phyloP scores from a whole-genome alignment of 139 green algal genomes.

The Auxenochlorella pyrenoidosa region DNA sequence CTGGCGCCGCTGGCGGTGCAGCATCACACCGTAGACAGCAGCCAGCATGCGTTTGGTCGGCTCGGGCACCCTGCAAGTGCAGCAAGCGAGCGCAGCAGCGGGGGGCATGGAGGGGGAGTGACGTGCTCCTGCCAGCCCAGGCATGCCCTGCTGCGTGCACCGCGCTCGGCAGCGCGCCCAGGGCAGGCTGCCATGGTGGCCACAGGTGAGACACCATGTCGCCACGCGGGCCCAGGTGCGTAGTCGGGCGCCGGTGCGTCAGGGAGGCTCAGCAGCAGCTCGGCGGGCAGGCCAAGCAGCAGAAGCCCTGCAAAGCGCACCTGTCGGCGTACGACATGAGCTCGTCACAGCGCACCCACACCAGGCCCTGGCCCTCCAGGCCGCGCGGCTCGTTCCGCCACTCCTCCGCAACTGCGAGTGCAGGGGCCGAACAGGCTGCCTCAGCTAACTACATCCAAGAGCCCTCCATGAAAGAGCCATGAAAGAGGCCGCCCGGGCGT shows the following conservation, averaged over 20 bases:
- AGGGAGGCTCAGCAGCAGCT: no score
- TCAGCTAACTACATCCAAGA: no score
- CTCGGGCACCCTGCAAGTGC: slow-evolving; percentile 5
- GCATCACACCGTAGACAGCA: slow-evolving; percentile 23
- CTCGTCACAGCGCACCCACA: slow-evolving; percentile 15
- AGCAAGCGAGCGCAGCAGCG: background rate
- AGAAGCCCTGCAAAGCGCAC: background rate
- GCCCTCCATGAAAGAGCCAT: no score
- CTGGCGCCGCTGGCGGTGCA: slow-evolving; percentile 29
- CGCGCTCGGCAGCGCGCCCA: background rate
- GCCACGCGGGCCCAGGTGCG: no score
- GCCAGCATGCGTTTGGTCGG: slow-evolving; percentile 31
- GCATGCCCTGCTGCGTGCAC: no score
- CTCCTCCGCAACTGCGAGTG: slow-evolving; percentile 21
- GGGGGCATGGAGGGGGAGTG: no score
- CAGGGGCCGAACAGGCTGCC: background rate
- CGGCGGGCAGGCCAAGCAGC: background rate
- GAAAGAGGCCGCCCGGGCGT: no score
- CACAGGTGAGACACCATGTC: no score
- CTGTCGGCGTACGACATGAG: slow-evolving; percentile 28
- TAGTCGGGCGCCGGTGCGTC: no score
- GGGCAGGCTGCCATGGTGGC: background rate
- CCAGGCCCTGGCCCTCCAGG: slow-evolving; percentile 22
- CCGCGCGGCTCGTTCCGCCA: slow-evolving; percentile 13
- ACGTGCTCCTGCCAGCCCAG: background rate